These are phyloP conservation scores for Pestalotiopsis sp. DNA, from an alignment of 2,329 filamentous ascomycete genomes.

Conservation along the genomic window DNA sequence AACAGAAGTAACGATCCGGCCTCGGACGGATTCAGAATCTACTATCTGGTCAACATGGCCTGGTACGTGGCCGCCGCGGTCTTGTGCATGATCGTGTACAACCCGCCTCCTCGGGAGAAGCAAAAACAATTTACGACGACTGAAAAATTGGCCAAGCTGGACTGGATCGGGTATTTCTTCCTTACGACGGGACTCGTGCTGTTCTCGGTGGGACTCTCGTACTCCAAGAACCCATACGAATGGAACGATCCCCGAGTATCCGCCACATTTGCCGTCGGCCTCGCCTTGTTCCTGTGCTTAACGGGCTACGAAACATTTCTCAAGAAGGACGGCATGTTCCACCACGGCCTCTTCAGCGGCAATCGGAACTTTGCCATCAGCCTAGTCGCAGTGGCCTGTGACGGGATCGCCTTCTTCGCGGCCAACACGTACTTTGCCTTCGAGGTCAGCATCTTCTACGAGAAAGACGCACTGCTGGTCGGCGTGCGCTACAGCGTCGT, in stretches of 20 bases:
- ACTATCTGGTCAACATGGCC: conserved; percentile 36
- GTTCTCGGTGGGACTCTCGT: conserved; percentile 41
- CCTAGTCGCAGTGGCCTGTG: conserved; percentile 36
- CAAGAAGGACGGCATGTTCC: conserved; percentile 43
- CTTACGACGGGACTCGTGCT: conserved; percentile 37
- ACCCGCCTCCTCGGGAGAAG: conserved; percentile 30
- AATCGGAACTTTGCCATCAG: conserved; percentile 40
- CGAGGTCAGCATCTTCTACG: conserved; percentile 38
- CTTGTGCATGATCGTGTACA: conserved; percentile 34
- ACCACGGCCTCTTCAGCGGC: conserved; percentile 38
- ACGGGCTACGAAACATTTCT: conserved; percentile 36
- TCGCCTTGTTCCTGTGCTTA: conserved; percentile 28
- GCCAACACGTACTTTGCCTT: conserved; percentile 46
- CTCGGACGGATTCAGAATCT: conserved; percentile 34
- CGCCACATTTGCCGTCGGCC: conserved; percentile 37
- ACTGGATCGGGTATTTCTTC: conserved; percentile 41
- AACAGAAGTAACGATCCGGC: conserved; percentile 31
- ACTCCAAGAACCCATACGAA: conserved; percentile 39
- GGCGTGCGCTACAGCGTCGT: conserved; percentile 36
- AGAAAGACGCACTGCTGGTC: conserved; percentile 35
- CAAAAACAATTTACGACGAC: conserved; percentile 28
- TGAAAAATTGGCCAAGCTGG: conserved; percentile 34
- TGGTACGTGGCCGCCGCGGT: conserved; percentile 29
- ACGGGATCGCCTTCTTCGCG: conserved; percentile 41
- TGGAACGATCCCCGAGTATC: conserved; percentile 39